Evolutionary conservation across 23 red algal genomes (phyloP).

Genomic region (Gracilaria gracilis): DNA sequence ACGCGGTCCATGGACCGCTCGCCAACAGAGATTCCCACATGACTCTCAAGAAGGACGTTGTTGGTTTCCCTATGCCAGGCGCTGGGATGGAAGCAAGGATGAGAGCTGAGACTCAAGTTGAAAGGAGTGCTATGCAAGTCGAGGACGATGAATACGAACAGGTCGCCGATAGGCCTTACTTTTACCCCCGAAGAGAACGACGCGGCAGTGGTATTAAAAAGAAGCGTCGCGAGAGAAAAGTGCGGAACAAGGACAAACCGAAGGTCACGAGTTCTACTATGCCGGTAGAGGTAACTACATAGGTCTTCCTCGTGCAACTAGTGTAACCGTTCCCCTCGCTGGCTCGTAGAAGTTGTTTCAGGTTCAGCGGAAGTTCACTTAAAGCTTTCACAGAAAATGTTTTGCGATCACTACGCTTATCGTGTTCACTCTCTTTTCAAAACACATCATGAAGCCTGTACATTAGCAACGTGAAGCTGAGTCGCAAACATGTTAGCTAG

Average conservation of each 20-base stretch:
- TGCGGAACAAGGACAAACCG: neutral
- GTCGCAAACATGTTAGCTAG: neutral
- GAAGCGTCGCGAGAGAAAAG: neutral
- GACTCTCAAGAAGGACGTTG: conserved; percentile 18
- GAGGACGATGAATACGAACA: conserved; percentile 48
- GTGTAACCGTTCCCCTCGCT: neutral
- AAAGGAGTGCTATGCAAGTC: conserved; percentile 7
- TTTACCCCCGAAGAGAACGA: conserved; percentile 54
- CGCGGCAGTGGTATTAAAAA: conserved; percentile 33
- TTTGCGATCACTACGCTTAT: neutral
- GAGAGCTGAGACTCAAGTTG: conserved; percentile 29
- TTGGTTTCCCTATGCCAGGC: conserved; percentile 59
- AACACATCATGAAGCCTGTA: neutral
- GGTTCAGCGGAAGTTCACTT: neutral
- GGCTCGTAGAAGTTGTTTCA: neutral
- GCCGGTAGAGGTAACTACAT: conserved; percentile 19
- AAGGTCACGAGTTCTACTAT: conserved; percentile 15
- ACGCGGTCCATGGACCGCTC: conserved; percentile 77
- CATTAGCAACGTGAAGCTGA: neutral
- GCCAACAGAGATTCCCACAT: conserved; percentile 30
- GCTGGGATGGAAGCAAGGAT: conserved; percentile 45
- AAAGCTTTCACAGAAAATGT: neutral
- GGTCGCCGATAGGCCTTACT: conserved; percentile 54
- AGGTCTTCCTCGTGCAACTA: neutral
- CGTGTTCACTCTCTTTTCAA: neutral